A percentile compares a stretch with the other conserved stretches of the same genome.
These are phyloP conservation scores for Mycogone perniciosa DNA, from an alignment of 2,329 filamentous ascomycete genomes.

Conservation along the genomic window DNA sequence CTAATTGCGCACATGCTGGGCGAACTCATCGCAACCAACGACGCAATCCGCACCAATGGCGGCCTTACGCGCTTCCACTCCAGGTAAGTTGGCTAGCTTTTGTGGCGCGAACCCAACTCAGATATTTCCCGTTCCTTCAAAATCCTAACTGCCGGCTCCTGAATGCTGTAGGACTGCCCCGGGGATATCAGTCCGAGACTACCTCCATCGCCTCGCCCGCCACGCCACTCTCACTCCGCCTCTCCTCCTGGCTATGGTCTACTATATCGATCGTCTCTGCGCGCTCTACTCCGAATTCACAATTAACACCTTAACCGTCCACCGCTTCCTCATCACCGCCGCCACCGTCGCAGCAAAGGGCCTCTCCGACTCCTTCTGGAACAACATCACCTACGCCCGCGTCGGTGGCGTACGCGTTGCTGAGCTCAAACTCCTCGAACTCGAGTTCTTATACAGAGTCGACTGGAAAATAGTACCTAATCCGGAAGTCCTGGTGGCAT, in stretches of 20 bases:
- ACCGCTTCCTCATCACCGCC: slow-evolving; percentile 93
- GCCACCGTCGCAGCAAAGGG: slow-evolving; percentile 95
- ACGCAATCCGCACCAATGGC: slow-evolving; percentile 73
- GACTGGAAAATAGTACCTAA: slow-evolving; percentile 97
- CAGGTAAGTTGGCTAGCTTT: slow-evolving; percentile 46
- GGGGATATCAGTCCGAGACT: slow-evolving; percentile 90
- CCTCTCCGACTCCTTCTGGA: slow-evolving; percentile 95
- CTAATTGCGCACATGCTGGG: slow-evolving; percentile 93
- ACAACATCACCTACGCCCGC: slow-evolving; percentile 90
- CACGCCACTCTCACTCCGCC: slow-evolving; percentile 92
- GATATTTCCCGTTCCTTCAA: neutral
- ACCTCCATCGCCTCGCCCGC: slow-evolving; percentile 83
- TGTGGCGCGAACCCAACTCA: too few species aligned
- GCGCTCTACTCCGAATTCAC: slow-evolving; percentile 90
- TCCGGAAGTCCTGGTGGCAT: slow-evolving; percentile 86
- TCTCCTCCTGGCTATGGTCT: slow-evolving; percentile 96
- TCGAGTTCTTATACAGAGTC: slow-evolving; percentile 87
- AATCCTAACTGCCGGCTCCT: slow-evolving; percentile 1
- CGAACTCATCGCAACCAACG: slow-evolving; percentile 90
- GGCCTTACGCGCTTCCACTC: slow-evolving; percentile 93
- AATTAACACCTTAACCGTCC: slow-evolving; percentile 91
- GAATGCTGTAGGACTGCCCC: slow-evolving; percentile 49
- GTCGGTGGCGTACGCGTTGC: slow-evolving; percentile 88
- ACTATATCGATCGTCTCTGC: slow-evolving; percentile 94
- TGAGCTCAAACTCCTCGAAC: slow-evolving; percentile 83